These are phyloP conservation scores for Neurospora sp. DNA, from an alignment of 2,329 filamentous ascomycete species.

Conservation along the genomic window DNA sequence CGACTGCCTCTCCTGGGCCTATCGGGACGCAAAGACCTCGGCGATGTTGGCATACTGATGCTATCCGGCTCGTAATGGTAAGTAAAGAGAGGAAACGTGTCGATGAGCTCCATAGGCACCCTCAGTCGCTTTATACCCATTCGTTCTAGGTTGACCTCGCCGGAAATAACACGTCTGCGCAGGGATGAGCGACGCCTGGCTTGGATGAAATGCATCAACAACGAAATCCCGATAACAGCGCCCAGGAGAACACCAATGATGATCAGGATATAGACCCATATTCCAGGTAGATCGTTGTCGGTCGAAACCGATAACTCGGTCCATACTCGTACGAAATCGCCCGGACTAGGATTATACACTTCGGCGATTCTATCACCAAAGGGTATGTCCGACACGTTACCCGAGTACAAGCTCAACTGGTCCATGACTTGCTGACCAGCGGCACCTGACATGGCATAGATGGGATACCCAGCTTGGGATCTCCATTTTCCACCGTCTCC, in stretches of 20 bases:
- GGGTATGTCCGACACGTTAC: slow-evolving; percentile 55
- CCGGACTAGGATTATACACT: slow-evolving; percentile 43
- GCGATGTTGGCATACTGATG: slow-evolving; percentile 27
- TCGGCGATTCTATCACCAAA: slow-evolving; percentile 46
- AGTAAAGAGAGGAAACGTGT: slow-evolving; percentile 67
- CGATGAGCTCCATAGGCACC: slow-evolving; percentile 62
- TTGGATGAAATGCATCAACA: slow-evolving; percentile 70
- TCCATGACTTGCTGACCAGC: slow-evolving; percentile 60
- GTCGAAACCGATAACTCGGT: slow-evolving; percentile 41
- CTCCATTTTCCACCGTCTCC: slow-evolving; percentile 65
- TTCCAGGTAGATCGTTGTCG: slow-evolving; percentile 48
- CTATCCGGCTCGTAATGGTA: slow-evolving; percentile 52
- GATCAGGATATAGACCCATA: slow-evolving; percentile 72
- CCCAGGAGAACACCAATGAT: slow-evolving; percentile 62
- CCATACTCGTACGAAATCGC: slow-evolving; percentile 53
- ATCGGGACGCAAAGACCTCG: slow-evolving; percentile 20
- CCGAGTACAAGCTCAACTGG: slow-evolving; percentile 67
- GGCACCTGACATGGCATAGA: slow-evolving; percentile 68
- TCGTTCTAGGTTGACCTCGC: slow-evolving; percentile 78
- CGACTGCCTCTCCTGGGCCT: slow-evolving; percentile 6
- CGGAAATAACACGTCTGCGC: slow-evolving; percentile 59
- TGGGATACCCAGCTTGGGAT: slow-evolving; percentile 59
- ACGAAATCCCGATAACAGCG: slow-evolving; percentile 57
- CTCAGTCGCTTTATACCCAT: slow-evolving; percentile 76
- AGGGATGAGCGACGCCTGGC: slow-evolving; percentile 58